phyloP scores from a whole-genome alignment of 2,329 filamentous ascomycete genomes.

The Ascochyta viciae-villosae region DNA sequence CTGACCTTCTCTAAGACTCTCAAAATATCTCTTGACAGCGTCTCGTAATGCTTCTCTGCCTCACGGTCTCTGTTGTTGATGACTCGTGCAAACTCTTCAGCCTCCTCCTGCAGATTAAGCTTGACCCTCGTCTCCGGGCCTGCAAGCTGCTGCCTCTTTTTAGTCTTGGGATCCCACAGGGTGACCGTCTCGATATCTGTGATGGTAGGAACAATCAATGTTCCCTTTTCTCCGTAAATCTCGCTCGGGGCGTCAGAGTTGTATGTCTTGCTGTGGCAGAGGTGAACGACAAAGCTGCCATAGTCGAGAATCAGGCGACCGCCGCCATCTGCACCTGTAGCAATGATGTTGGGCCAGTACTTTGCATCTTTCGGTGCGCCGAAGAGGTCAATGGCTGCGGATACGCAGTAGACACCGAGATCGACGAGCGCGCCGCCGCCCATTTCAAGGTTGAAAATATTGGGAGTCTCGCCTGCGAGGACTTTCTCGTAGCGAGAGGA shows the following conservation, averaged over 20 bases:
- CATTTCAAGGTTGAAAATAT: conserved; percentile 58
- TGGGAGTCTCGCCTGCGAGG: conserved; percentile 54
- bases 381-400: conserved; percentile 57
- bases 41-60: conserved; percentile 50
- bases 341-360: conserved; percentile 54
- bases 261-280: conserved; percentile 54
- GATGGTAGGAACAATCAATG: conserved; percentile 52
- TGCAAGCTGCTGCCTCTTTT: conserved; percentile 51
- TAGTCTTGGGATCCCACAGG: conserved; percentile 53
- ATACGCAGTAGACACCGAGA: conserved; percentile 57
- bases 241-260: conserved; percentile 53
- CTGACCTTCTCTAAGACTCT: conserved; percentile 54
- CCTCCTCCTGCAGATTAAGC: conserved; percentile 58
- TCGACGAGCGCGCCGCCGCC: conserved; percentile 58
- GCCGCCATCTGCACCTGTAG: conserved; percentile 56
- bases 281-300: conserved; percentile 53
- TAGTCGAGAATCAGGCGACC: conserved; percentile 55
- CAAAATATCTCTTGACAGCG: conserved; percentile 52
- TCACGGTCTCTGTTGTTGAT: conserved; percentile 50
- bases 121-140: conserved; percentile 45
- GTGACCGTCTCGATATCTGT: conserved; percentile 55
- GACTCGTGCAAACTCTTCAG: conserved; percentile 55
- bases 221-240: conserved; percentile 58
- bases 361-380: conserved; percentile 50
- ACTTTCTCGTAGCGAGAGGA: conserved; percentile 57